phyloP scores from a whole-genome alignment of 225 moss, liverwort and hornwort species.

The Polytrichum commune region DNA sequence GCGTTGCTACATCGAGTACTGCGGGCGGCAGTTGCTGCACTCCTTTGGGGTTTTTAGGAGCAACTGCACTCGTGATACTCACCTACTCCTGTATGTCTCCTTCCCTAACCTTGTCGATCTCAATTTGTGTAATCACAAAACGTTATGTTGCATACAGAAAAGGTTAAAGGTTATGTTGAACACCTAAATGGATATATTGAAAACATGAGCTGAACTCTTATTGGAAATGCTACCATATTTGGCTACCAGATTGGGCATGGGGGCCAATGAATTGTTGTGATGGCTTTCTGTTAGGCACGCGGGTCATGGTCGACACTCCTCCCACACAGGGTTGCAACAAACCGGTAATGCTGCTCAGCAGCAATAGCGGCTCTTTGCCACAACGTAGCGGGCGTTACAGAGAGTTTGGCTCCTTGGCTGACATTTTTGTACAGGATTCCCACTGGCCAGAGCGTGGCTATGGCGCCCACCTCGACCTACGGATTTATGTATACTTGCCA shows the following conservation, averaged over 20 bases:
- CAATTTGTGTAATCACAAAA: too few relatives aligned
- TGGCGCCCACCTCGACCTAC: slow-evolving; percentile 37
- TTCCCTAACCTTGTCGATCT: slow-evolving; percentile 4
- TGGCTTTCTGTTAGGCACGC: slow-evolving; percentile 24
- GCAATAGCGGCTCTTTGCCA: background rate
- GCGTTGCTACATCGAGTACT: background rate
- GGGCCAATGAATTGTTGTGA: background rate
- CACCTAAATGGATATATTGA: background rate
- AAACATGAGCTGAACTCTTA: background rate
- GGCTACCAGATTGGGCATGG: background rate
- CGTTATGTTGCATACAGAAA: background rate
- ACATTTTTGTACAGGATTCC: slow-evolving; percentile 19
- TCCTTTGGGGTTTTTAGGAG: slow-evolving; percentile 32
- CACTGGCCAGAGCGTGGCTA: slow-evolving; percentile 53
- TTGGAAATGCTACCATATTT: too few relatives aligned
- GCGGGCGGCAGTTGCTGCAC: slow-evolving; percentile 12
- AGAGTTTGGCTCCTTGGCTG: slow-evolving; percentile 14
- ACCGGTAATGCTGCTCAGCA: background rate
- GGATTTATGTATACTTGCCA: slow-evolving; percentile 53
- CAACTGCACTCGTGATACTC: slow-evolving; percentile 28
- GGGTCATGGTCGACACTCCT: slow-evolving; percentile 18
- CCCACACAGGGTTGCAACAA: slow-evolving; percentile 12
- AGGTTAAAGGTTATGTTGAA: too few relatives aligned
- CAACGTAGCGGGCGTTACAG: slow-evolving; percentile 14
- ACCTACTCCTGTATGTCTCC: slow-evolving; percentile 33